Evolutionary conservation across 768 basidiomycete species (phyloP), one percentile per base, ranked within the genome.

Genomic region (Dendrothele bispora): DNA sequence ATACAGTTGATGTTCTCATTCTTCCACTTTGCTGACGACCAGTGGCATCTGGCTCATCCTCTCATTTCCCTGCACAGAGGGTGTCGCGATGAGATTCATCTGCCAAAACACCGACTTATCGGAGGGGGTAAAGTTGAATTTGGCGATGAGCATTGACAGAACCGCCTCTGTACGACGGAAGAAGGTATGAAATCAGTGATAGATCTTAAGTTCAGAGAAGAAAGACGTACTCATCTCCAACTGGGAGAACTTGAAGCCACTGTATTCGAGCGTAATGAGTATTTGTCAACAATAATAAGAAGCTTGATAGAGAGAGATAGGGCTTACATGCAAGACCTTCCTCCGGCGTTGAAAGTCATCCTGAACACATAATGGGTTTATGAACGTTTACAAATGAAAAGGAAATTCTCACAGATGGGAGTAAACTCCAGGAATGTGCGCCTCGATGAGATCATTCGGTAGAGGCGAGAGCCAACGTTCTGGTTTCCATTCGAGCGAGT

Each of bases 401-500:
- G 28, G 14, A 39, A 18, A 20, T 3, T 54, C 68, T 39, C 43
- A 71, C 70, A 67, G 26, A 40, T 67, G 57, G 2, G 71, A 61
- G 48, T 70, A 71, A 7, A 71, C 52, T 7, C 67, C 67, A 18
- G 70, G 65, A 22, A 69, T 55, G 24, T 58, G 60, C 2, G 70
- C 66, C 17, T 65, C 58, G 4, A 39, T 48, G 15, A 73, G 61
- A n/a, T 55, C 51, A 10, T 63, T 55, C 2, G 71, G 73, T n/a
- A 72, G 57, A 1, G 63, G 60, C 4, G 51, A 49, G 1, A 75
- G 57, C 74, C 75, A 77, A 8, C 75, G 61, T 43, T 75, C 73
- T 2, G 75, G 76, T 44, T 71, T 75, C 68, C 71, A 77, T 49
- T 75, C 71, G 18, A 58, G 38, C 0, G 70, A 69, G 50, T 78